phyloP scores from a whole-genome alignment of 2,329 filamentous ascomycete genomes.

The Colletotrichum coccodes region DNA sequence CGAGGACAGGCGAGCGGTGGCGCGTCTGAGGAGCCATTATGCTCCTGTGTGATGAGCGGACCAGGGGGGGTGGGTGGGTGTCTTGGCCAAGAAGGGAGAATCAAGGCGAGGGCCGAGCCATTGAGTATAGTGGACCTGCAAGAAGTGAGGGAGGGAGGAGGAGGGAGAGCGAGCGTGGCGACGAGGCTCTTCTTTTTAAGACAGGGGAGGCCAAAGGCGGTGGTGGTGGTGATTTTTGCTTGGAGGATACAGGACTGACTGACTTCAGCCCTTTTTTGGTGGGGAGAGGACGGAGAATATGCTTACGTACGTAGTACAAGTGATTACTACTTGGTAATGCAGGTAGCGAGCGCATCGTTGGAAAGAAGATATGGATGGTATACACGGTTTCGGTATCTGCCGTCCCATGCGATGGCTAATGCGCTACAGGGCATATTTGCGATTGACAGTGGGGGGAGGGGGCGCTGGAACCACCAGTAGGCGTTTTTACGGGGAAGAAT shows the following conservation, averaged over 20 bases:
- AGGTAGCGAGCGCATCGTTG: no score
- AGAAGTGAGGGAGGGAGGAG: background rate
- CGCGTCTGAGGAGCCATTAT: conserved; percentile 15
- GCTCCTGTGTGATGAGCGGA: background rate
- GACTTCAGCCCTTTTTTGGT: conserved; percentile 22
- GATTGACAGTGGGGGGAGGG: background rate
- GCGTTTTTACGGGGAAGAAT: background rate
- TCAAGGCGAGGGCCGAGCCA: background rate
- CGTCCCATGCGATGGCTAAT: background rate
- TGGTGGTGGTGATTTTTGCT: background rate
- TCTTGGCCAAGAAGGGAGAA: background rate
- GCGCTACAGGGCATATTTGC: background rate
- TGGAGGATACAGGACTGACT: background rate
- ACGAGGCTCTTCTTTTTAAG: background rate
- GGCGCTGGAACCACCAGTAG: background rate
- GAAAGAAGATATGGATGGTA: background rate
- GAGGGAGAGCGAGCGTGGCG: background rate
- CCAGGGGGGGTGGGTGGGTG: background rate
- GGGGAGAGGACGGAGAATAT: background rate
- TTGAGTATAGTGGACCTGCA: background rate
- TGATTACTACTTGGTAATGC: no score
- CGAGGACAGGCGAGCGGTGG: conserved; percentile 18
- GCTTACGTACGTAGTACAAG: background rate
- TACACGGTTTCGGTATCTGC: background rate
- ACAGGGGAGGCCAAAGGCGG: background rate